Base-by-base conservation (phyloP, 495 filamentous ascomycete species). In the Halenospora varia region DNA sequence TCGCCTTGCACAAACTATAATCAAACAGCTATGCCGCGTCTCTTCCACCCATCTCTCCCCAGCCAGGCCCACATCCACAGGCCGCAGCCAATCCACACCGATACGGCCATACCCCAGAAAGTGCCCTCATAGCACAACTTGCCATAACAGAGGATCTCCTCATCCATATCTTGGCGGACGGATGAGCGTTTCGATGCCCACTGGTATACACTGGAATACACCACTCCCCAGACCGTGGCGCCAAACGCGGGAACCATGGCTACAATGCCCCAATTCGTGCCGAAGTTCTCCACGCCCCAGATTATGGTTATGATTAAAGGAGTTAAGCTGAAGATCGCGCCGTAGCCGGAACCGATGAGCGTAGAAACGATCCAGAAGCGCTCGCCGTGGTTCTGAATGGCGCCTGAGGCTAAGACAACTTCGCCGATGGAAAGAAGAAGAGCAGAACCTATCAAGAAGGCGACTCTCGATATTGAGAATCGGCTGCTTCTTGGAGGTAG, bases 201-300 rank as follows among this genome's bases (percentile, higher is more conserved):
- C 67, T 96, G 85, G 70, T 97, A 98, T 3, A 89, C 85, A 0
- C 74, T 79, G 8, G 86, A 86, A 66, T 96, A 98, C 11, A 96
- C 71, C 2, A 89, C 62, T 0, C 94, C 89, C 91, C 90, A 98
- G 10, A 92, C 75, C 0, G 89, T 87, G 0, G 92, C 90, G 0
- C 93, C 93, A 2, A 82, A 69, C 1, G 92, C 94, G 9, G 94
- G 94, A 48, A 92, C 87, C 75, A 95, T 89, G 29, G 89, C 89
- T 15, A 98, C 85, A 57, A 97, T 90, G 13, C 94, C 94, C 86
- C 93, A 98, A 63, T 98, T 97, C 2, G 94, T 98, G 57, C 89
- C 94, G 69, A 97, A 97, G 70, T 97, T 98, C 73, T 96, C 90
- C 1, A 96, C 91, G 35, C 94, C 94, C 94, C 94, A 98, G 45